These are phyloP conservation scores for Epichloe glyceriae DNA, from an alignment of 2,329 filamentous ascomycete genomes.

Conservation along the genomic window DNA sequence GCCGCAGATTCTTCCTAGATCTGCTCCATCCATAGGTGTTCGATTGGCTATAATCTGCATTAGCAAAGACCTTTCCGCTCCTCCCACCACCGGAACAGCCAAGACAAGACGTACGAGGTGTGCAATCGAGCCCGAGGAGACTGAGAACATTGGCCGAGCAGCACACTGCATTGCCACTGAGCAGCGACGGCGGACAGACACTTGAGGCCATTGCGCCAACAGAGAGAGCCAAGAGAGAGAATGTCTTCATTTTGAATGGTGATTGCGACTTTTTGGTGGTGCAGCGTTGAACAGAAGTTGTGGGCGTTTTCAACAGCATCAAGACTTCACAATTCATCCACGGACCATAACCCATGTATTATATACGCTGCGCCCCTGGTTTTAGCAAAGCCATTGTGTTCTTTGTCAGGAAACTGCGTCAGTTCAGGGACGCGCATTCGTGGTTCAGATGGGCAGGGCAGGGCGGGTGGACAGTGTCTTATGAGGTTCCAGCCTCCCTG, in stretches of 20 bases:
- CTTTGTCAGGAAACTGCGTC: not conserved
- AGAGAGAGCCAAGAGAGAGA: not conserved
- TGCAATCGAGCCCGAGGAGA: not conserved
- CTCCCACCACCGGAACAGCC: not conserved
- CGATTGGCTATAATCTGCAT: not conserved
- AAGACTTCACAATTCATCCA: too few species aligned
- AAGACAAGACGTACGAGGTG: not conserved
- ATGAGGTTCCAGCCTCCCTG: not conserved
- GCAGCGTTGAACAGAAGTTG: not conserved
- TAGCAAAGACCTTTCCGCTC: not conserved
- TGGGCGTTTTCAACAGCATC: too few species aligned
- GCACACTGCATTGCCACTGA: constrained; percentile 1
- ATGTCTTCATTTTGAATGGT: not conserved
- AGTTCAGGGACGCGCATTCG: not conserved
- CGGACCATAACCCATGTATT: not conserved
- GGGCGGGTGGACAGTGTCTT: not conserved
- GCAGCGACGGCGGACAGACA: not conserved
- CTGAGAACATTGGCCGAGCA: not conserved
- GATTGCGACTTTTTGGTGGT: not conserved
- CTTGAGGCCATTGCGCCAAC: not conserved
- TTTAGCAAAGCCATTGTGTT: not conserved
- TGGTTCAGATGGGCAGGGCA: not conserved
- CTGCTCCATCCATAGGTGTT: not conserved
- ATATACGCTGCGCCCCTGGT: not conserved
- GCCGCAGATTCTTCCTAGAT: not conserved